Conservation (phyloP, 768 basidiomycete genomes). For the Phaeolepiota aurea region DNA sequence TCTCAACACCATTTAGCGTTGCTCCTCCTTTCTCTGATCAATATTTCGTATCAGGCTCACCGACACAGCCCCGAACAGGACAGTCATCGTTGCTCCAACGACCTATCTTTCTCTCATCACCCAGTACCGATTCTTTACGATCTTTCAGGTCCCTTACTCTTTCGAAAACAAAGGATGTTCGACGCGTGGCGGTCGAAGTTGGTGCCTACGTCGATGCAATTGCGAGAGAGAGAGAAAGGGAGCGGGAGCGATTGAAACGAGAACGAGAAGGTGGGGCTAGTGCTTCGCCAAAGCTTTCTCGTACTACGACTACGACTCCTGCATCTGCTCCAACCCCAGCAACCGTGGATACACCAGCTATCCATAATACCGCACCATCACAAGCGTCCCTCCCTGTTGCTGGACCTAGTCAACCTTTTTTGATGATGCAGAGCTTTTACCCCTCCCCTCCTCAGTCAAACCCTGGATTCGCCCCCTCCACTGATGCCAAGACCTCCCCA, state of each 20-base stretch:
- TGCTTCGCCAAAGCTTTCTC: slow-evolving; percentile 24
- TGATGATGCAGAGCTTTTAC: slow-evolving; percentile 36
- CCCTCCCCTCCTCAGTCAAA: slow-evolving; percentile 54
- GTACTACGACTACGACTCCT: slow-evolving; percentile 19
- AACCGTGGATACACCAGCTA: slow-evolving; percentile 1
- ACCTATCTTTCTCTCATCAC: slow-evolving; percentile 21
- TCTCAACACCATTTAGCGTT: slow-evolving; percentile 1
- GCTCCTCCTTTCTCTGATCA: not conserved
- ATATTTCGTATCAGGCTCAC: not conserved
- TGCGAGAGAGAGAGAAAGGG: slow-evolving; percentile 68
- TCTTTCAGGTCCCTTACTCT: slow-evolving; percentile 46
- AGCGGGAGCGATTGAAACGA: slow-evolving; percentile 63
- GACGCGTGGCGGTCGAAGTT: slow-evolving; percentile 49
- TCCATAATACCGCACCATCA: slow-evolving; percentile 1
- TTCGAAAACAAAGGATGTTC: slow-evolving; percentile 39
- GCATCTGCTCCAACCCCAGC: slow-evolving; percentile 10
- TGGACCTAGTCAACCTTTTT: slow-evolving; percentile 10
- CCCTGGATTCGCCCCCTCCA: slow-evolving; percentile 16
- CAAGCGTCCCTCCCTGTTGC: slow-evolving; percentile 6
- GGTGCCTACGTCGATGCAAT: slow-evolving; percentile 69
- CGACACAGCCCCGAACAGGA: slow-evolving; percentile 7
- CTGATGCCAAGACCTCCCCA: slow-evolving; percentile 18
- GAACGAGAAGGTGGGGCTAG: slow-evolving; percentile 45
- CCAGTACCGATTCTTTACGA: slow-evolving; percentile 20
- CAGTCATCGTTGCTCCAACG: slow-evolving; percentile 5